Evolutionary conservation across 345 rosid species (phyloP).

Genomic region (Euphorbia pulcherrima): DNA sequence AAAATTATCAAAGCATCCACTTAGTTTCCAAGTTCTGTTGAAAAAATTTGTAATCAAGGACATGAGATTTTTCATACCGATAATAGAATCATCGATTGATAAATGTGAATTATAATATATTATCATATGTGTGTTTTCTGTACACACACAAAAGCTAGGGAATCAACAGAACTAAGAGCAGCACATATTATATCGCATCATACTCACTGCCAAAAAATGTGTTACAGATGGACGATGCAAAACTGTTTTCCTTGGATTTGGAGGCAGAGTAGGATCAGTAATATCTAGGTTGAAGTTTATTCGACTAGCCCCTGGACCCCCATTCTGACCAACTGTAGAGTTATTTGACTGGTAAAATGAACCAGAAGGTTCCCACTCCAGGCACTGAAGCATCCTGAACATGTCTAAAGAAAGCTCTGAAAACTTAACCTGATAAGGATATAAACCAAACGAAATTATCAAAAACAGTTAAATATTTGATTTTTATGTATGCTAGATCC

Average conservation of each 20-base stretch:
- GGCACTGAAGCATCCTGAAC: slow-evolving; percentile 93
- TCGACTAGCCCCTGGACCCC: slow-evolving; percentile 52
- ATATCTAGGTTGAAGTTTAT: slow-evolving; percentile 58
- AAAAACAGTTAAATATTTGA: slow-evolving; percentile 1
- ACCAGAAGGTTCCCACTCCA: slow-evolving; percentile 99
- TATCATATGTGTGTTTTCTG: neutral
- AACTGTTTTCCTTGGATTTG: slow-evolving; percentile 82
- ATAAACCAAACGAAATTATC: slow-evolving; percentile 8
- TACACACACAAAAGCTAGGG: neutral
- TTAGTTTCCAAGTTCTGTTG: neutral
- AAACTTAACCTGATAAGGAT: slow-evolving; percentile 67
- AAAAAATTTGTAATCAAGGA: neutral
- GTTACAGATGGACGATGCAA: slow-evolving; percentile 82
- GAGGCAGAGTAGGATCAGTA: slow-evolving; percentile 85
- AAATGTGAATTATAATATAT: neutral
- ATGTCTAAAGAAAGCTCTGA: slow-evolving; percentile 92
- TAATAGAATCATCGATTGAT: neutral
- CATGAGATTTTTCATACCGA: neutral
- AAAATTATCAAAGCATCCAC: neutral
- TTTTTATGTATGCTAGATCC: slow-evolving; percentile 8
- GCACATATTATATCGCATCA: slow-evolving; percentile 6
- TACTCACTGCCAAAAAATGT: slow-evolving; percentile 84
- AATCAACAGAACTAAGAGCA: slow-evolving; percentile 1
- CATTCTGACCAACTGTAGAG: slow-evolving; percentile 52
- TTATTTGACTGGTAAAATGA: slow-evolving; percentile 61